Percentiles rank a stretch among this genome's conserved stretches.
Conservation (phyloP, 441 rosid species). For the Gossypium schwendimanii region DNA sequence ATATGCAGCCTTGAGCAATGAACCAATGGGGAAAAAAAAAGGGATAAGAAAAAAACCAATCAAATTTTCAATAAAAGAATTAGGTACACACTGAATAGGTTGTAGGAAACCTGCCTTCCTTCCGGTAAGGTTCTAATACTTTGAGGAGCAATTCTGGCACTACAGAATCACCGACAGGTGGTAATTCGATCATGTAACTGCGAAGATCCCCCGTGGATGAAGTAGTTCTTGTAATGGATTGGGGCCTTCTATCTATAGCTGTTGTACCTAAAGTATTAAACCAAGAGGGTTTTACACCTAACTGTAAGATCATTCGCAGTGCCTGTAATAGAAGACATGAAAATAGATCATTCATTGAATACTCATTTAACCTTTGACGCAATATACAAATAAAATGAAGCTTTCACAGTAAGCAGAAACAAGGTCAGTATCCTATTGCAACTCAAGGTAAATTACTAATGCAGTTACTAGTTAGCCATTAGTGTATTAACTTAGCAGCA, state of each 20-base stretch:
- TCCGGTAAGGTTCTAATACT: slow-evolving; percentile 83
- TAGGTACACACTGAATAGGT: neutral
- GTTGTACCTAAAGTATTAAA: slow-evolving; percentile 74
- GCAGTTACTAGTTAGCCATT: neutral
- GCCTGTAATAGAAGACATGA: slow-evolving; percentile 48
- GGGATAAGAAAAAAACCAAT: slow-evolving; percentile 12
- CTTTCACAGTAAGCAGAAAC: neutral
- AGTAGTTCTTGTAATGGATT: slow-evolving; percentile 65
- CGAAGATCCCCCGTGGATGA: slow-evolving; percentile 74
- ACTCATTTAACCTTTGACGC: neutral
- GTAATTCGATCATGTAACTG: slow-evolving; percentile 75
- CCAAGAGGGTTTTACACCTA: slow-evolving; percentile 97
- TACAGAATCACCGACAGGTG: slow-evolving; percentile 76
- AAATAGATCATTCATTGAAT: neutral
- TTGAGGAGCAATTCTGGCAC: slow-evolving; percentile 97
- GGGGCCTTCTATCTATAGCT: slow-evolving; percentile 65
- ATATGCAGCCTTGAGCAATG: slow-evolving; percentile 61
- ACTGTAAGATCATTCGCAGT: slow-evolving; percentile 86
- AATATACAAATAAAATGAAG: neutral
- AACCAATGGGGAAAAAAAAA: slow-evolving; percentile 17
- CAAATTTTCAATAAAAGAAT: slow-evolving; percentile 14
- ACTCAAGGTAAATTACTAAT: slow-evolving; percentile 4
- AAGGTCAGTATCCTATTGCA: neutral
- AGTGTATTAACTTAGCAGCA: neutral
- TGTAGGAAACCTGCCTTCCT: slow-evolving; percentile 48